Percentiles rank a stretch among this genome's conserved stretches.
phyloP scores from a whole-genome alignment of 352 stramenopile species.

The Pythium phragmitis region DNA sequence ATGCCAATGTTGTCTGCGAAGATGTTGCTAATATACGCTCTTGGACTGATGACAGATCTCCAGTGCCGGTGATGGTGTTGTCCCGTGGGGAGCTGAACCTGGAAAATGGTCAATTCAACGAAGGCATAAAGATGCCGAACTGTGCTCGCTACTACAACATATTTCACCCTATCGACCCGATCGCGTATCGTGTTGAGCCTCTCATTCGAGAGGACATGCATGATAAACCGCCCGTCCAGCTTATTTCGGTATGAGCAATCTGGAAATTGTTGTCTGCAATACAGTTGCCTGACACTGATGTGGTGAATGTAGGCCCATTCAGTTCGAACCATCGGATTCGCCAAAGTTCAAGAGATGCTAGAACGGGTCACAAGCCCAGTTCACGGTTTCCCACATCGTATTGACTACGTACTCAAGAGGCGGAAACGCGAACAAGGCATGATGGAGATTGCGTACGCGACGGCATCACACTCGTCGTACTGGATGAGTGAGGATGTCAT shows the following conservation, averaged over 20 bases:
- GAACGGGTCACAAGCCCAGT: constrained; percentile 67
- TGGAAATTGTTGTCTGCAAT: background rate
- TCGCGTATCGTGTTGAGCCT: constrained; percentile 90
- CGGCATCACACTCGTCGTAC: constrained; percentile 84
- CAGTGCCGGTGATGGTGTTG: constrained; percentile 79
- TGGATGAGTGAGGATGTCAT: constrained; percentile 89
- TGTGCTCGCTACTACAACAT: constrained; percentile 90
- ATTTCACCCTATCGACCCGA: constrained; percentile 91
- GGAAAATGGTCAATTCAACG: constrained; percentile 66
- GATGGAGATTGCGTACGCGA: constrained; percentile 85
- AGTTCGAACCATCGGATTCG: constrained; percentile 61
- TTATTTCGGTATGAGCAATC: constrained; percentile 54
- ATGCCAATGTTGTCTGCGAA: background rate
- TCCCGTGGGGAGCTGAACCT: constrained; percentile 79
- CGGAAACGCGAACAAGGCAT: constrained; percentile 79
- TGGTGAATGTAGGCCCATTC: constrained; percentile 45
- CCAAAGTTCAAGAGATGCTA: constrained; percentile 77
- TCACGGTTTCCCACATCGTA: constrained; percentile 72
- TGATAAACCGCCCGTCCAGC: constrained; percentile 77
- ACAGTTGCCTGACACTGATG: background rate
- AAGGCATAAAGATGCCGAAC: constrained; percentile 77
- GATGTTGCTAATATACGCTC: background rate
- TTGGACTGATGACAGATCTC: background rate
- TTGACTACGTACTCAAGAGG: constrained; percentile 80
- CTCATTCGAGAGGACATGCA: constrained; percentile 89